A percentile compares a stretch with the other conserved stretches of the same genome.
Evolutionary conservation across 2,329 filamentous ascomycete genomes (phyloP).

Genomic region (Xylariaceae sp.): DNA sequence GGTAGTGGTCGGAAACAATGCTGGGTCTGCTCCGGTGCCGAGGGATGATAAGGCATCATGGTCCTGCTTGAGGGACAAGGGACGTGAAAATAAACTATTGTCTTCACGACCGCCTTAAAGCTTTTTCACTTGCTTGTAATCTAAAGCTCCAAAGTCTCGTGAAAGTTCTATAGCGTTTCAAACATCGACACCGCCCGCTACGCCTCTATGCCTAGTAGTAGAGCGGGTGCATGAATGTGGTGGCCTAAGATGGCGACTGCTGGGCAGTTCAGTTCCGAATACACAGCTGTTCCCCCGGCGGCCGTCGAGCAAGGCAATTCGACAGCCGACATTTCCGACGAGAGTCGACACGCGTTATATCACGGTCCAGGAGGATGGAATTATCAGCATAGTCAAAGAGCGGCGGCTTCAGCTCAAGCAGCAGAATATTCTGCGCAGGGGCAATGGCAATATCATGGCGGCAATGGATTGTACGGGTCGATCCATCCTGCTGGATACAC

Average conservation of each 20-base stretch:
- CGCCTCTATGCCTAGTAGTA: conserved; percentile 20
- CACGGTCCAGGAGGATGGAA: conserved; percentile 13
- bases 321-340: conserved; percentile 9
- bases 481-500: background rate
- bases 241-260: conserved; percentile 26
- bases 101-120: conserved; percentile 16
- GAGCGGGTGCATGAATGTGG: conserved; percentile 25
- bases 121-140: conserved; percentile 16
- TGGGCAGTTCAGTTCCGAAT: conserved; percentile 22
- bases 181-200: background rate
- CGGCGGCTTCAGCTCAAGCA: background rate
- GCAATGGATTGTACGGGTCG: background rate
- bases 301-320: conserved; percentile 11
- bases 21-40: conserved; percentile 17
- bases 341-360: conserved; percentile 16
- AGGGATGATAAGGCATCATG: conserved; percentile 8
- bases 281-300: conserved; percentile 19
- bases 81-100: conserved; percentile 24
- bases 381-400: conserved; percentile 1
- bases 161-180: conserved; percentile 1
- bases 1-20: conserved; percentile 20
- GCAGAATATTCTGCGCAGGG: conserved; percentile 11
- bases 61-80: conserved; percentile 18
- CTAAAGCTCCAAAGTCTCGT: conserved; percentile 3
- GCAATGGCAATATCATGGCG: conserved; percentile 17